These are phyloP conservation scores for Apiotrichum akiyoshidainum DNA, from an alignment of 1,284 basidiomycete genomes.

Conservation along the genomic window DNA sequence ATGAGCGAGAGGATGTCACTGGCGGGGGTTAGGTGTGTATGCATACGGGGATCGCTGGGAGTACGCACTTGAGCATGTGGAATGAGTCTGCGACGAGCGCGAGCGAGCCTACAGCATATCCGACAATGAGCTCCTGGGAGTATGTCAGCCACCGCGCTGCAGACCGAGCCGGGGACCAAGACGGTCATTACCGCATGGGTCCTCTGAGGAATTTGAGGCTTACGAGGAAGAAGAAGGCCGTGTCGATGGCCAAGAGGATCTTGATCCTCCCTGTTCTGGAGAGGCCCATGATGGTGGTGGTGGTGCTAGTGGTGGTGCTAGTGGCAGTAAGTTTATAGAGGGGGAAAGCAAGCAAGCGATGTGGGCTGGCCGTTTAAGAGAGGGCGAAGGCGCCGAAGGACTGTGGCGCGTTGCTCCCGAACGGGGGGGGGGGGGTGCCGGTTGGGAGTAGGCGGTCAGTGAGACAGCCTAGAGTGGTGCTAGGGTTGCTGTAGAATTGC, in stretches of 20 bases:
- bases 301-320: neutral
- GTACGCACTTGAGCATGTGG: conserved; percentile 89
- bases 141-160: too few relatives aligned
- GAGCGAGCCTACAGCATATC: conserved; percentile 89
- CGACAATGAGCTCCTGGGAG: conserved; percentile 54
- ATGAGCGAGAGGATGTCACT: conserved; percentile 93
- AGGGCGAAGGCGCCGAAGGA: too few relatives aligned
- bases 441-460: too few relatives aligned
- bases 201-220: conserved; percentile 27
- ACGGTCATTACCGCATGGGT: neutral
- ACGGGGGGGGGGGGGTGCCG: too few relatives aligned
- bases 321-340: too few relatives aligned
- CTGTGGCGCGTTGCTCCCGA: too few relatives aligned
- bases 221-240: conserved; percentile 89
- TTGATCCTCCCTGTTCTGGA: conserved; percentile 75
- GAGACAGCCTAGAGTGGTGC: too few relatives aligned
- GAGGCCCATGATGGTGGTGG: conserved; percentile 55
- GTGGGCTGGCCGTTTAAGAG: too few relatives aligned
- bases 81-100: conserved; percentile 96
- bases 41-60: conserved; percentile 57
- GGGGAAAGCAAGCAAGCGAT: neutral
- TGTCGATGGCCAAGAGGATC: conserved; percentile 76
- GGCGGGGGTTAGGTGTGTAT: conserved; percentile 10
- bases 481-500: too few relatives aligned
- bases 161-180: too few relatives aligned